Percentiles rank a stretch among this genome's conserved stretches.
These are phyloP conservation scores for Saccharomyces jurei DNA, from an alignment of 805 yeast species.

Conservation along the genomic window DNA sequence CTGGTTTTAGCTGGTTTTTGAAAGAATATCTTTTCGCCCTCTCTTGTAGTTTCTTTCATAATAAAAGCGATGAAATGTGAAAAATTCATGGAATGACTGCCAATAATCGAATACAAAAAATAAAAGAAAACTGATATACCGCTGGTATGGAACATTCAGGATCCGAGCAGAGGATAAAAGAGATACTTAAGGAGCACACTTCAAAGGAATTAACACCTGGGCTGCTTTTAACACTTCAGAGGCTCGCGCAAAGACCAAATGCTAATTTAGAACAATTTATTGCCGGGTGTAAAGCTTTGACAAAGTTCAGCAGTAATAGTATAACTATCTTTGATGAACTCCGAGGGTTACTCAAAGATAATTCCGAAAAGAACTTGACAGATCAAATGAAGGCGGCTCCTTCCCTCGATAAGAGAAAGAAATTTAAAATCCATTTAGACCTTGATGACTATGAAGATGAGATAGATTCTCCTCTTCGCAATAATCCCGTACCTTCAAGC, in stretches of 20 bases:
- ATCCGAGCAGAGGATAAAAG: background rate
- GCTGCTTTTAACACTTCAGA: constrained; percentile 8
- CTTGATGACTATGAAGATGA: constrained; percentile 3
- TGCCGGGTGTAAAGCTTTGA: constrained; percentile 20
- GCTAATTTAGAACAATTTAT: constrained; percentile 12
- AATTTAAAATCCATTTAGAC: background rate
- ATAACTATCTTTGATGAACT: background rate
- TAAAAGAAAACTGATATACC: background rate
- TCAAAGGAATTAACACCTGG: background rate
- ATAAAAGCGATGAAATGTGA: background rate
- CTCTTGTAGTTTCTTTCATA: background rate
- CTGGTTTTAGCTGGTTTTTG: background rate
- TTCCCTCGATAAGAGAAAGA: background rate
- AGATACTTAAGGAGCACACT: background rate
- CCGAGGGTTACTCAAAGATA: constrained; percentile 1
- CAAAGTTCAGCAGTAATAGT: constrained; percentile 19
- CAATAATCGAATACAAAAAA: background rate
- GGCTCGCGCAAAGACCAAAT: constrained; percentile 11
- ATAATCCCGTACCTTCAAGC: background rate
- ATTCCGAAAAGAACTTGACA: background rate
- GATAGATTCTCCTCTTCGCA: background rate
- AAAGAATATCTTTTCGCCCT: background rate
- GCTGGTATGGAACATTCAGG: background rate
- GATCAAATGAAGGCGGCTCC: background rate
- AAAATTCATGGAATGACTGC: background rate